phyloP scores from a whole-genome alignment of 2,329 filamentous ascomycete species.

The Cylindrodendrum hubeiense region DNA sequence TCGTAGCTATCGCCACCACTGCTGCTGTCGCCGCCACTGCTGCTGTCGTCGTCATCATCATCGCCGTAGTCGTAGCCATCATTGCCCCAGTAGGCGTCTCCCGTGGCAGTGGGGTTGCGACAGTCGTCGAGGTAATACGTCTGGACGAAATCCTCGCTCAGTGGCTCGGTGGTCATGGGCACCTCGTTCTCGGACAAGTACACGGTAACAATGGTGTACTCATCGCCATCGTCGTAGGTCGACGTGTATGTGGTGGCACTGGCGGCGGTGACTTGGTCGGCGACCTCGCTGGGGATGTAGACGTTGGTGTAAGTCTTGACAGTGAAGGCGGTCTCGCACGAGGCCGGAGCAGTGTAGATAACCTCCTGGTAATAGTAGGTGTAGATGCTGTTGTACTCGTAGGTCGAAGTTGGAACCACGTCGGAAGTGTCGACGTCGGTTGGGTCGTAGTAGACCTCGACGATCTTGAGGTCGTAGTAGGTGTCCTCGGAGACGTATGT shows the following conservation, averaged over 20 bases:
- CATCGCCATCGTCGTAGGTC: constrained; percentile 14
- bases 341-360: constrained; percentile 42
- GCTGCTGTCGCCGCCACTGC: neutral
- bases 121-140: constrained; percentile 36
- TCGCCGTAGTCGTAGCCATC: neutral
- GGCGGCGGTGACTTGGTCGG: constrained; percentile 22
- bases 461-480: constrained; percentile 33
- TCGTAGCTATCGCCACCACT: neutral
- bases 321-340: constrained; percentile 46
- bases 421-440: constrained; percentile 23
- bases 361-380: constrained; percentile 33
- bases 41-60: constrained; percentile 5
- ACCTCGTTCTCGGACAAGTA: constrained; percentile 26
- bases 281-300: constrained; percentile 21
- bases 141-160: constrained; percentile 24
- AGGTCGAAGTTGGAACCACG: constrained; percentile 22
- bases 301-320: constrained; percentile 31
- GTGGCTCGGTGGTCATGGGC: constrained; percentile 18
- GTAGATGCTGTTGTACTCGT: constrained; percentile 10
- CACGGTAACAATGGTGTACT: constrained; percentile 30
- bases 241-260: constrained; percentile 9
- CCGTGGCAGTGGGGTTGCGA: constrained; percentile 29
- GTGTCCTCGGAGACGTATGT: constrained; percentile 19
- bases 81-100: constrained; percentile 19
- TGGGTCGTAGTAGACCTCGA: constrained; percentile 28